Evolutionary conservation across 441 rosid genomes (phyloP).

Genomic region (Biscutella laevigata): DNA sequence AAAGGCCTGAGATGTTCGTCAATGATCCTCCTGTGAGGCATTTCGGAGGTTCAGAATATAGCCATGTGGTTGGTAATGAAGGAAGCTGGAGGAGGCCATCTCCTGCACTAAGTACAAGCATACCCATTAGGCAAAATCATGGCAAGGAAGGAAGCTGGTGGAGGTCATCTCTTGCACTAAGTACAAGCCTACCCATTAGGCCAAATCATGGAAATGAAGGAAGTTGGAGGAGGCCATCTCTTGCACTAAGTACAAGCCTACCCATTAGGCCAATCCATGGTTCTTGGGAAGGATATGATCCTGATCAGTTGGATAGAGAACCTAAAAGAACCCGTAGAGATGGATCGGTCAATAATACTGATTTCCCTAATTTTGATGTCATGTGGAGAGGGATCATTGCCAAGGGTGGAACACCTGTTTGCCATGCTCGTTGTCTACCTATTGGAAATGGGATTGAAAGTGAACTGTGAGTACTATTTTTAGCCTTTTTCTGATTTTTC

Average conservation of each 20-base stretch:
- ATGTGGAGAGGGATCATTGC: constrained; percentile 79
- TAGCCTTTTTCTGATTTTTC: not conserved
- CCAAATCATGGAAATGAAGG: too few species aligned
- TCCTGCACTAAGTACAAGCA: too few species aligned
- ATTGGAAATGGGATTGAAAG: constrained; percentile 45
- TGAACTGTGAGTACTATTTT: constrained; percentile 49
- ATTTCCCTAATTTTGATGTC: constrained; percentile 39
- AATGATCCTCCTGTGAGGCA: too few species aligned
- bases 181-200: too few species aligned
- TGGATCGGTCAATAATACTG: constrained; percentile 38
- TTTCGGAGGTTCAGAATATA: too few species aligned
- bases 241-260: constrained; percentile 49
- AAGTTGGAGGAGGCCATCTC: too few species aligned
- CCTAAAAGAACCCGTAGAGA: constrained; percentile 69
- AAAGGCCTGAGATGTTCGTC: too few species aligned
- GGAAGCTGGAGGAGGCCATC: too few species aligned
- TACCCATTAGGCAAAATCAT: too few species aligned
- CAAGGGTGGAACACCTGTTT: constrained; percentile 73
- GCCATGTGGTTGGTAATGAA: too few species aligned
- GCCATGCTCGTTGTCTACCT: constrained; percentile 63
- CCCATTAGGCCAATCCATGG: constrained; percentile 45
- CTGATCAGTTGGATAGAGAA: constrained; percentile 48
- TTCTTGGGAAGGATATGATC: constrained; percentile 78
- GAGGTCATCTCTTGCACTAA: too few species aligned
- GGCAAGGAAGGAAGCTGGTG: too few species aligned